Evolutionary conservation across 306 rosid species (phyloP).

Genomic region (Cercis canadensis): DNA sequence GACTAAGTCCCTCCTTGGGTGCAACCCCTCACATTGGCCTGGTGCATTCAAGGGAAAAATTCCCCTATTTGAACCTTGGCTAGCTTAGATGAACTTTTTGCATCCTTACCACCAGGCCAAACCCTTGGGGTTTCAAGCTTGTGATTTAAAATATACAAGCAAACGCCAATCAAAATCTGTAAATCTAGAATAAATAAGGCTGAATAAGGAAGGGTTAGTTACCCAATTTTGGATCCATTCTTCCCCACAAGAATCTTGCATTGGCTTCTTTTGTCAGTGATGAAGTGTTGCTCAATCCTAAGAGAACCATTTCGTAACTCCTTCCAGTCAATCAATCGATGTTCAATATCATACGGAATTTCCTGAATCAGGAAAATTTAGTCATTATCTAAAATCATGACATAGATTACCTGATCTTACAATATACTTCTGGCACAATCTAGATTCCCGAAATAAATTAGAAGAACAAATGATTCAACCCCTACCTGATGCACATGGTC

Average conservation of each 20-base stretch:
- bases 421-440: conserved; percentile 5
- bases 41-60: too few relatives aligned
- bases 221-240: conserved; percentile 96
- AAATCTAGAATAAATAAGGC: background rate
- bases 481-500: conserved; percentile 95
- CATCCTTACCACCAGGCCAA: too few relatives aligned
- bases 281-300: conserved; percentile 90
- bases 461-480: conserved; percentile 12
- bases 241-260: conserved; percentile 94
- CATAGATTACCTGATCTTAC: conserved; percentile 16
- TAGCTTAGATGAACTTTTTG: too few relatives aligned
- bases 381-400: conserved; percentile 31
- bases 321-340: conserved; percentile 88
- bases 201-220: conserved; percentile 32
- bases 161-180: background rate
- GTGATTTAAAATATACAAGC: too few relatives aligned
- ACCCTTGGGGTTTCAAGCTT: too few relatives aligned
- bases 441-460: too few relatives aligned
- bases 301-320: conserved; percentile 91
- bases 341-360: conserved; percentile 87
- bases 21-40: too few relatives aligned
- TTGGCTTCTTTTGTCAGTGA: conserved; percentile 79
- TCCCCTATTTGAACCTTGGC: too few relatives aligned
- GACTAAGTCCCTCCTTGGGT: too few relatives aligned
- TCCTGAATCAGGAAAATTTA: conserved; percentile 58